Base-by-base conservation (phyloP, 108 stramenopile species). In the Fragilaria crotonensis region DNA sequence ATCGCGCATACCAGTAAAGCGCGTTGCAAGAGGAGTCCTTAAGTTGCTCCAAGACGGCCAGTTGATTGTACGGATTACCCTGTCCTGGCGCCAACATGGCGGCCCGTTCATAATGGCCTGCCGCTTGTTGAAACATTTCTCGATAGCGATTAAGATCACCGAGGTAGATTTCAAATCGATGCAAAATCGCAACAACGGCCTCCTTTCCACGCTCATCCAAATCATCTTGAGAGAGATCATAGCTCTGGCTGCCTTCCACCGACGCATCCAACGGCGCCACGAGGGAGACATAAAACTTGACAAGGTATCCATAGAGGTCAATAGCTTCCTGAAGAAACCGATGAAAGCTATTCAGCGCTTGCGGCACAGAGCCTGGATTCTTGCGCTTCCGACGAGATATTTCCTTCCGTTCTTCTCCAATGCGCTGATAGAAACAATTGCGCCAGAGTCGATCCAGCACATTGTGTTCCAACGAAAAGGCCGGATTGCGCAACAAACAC, bases 21-120 rank as follows among this genome's bases (percentile, higher is more conserved):
- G 87, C 74, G 0, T 76, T 58, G 32, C 56, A 66, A 14, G 68
- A 52, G 1, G 52, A 48, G 11, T 72, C 79, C 28, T 79, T 72
- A 23, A 67, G 45, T 52, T 87, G 85, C 0, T 73, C 74, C 7
- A 92, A 80, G 0, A 92, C 90, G 1, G 87, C 90, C 45, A 92
- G 49, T 60, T 92, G 90, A 63, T 92, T 92, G 69, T 73, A 83
- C 0, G 90, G 83, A 57, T 88, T 87, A 14, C 90, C 90, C 21
- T 66, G 70, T 21, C 81, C 83, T 4, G 90, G 90, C 18, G 75
- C 71, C 5, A 92, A 46, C 49, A 68, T 66, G 3, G 79, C 61
- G 18, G 87, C 68, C 54, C 64, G 69, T 25, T 66, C 29, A 59
- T 92, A 92, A 33, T 55, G 64, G 30, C 48, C 33, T 55, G 80